Percentiles rank a stretch among this genome's conserved stretches.
Conservation (phyloP, 768 basidiomycete species). For the Termitomyces sp. region DNA sequence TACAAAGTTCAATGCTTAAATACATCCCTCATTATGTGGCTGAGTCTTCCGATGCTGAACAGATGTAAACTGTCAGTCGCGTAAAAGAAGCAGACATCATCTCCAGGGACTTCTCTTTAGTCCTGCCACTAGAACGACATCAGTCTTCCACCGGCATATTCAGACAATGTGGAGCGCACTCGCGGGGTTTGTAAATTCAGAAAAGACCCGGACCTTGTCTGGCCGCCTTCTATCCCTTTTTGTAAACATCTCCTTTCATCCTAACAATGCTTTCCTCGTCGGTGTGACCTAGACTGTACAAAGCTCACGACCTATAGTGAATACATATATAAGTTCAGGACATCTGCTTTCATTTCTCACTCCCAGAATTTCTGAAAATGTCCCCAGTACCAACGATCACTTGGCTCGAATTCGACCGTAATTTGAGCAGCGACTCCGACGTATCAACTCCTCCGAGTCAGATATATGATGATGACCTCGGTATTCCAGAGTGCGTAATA, state of each 20-base stretch:
- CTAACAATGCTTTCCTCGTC: neutral
- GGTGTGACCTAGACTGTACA: neutral
- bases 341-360: too few species aligned
- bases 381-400: neutral
- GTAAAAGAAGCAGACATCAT: neutral
- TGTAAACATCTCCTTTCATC: neutral
- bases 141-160: neutral
- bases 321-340: neutral
- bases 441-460: neutral
- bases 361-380: neutral
- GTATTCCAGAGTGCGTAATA: neutral
- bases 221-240: neutral
- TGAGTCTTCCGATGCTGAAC: neutral
- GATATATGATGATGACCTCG: neutral
- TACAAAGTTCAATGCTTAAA: neutral
- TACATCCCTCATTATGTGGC: neutral
- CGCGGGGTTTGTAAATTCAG: neutral
- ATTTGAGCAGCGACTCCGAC: neutral
- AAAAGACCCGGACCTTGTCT: neutral
- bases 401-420: too few species aligned
- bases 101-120: neutral
- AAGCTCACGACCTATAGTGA: neutral
- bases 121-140: neutral
- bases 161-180: neutral
- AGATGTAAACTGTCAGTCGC: neutral